Evolutionary conservation across 2,329 filamentous ascomycete genomes (phyloP).

Genomic region (Fusarium compactum): DNA sequence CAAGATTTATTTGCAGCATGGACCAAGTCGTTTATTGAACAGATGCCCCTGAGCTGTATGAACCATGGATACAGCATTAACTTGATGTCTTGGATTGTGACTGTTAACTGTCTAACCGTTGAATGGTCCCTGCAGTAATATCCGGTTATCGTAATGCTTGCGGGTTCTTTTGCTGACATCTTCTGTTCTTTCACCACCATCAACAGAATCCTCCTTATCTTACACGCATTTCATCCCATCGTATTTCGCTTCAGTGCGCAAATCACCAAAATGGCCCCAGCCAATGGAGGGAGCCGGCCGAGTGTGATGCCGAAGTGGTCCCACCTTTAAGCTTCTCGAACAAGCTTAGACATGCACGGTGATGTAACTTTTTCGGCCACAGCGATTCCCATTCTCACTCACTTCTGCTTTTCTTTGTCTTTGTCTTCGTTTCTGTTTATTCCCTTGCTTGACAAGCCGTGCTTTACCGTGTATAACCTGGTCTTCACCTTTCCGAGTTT

Average conservation of each 20-base stretch:
- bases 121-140: not conserved
- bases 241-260: not conserved
- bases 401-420: not conserved
- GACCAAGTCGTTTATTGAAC: conserved; percentile 14
- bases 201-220: conserved; percentile 2
- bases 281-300: conserved; percentile 33
- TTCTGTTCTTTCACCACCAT: not conserved
- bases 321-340: conserved; percentile 18
- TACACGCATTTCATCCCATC: not conserved
- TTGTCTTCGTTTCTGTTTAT: not conserved
- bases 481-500: not conserved
- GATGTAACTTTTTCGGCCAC: conserved; percentile 42
- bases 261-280: conserved; percentile 4
- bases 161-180: not conserved
- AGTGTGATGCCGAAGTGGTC: conserved; percentile 26
- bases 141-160: not conserved
- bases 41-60: conserved; percentile 14
- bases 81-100: not conserved
- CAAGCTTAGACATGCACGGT: conserved; percentile 39
- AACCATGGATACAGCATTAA: not conserved
- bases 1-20: conserved; percentile 9
- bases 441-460: conserved; percentile 8
- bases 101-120: not conserved
- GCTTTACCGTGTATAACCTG: conserved; percentile 38
- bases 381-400: conserved; percentile 16